Percentiles rank a stretch among this genome's conserved stretches.
These are phyloP conservation scores for Globisporangium emineosum DNA, from an alignment of 352 stramenopile genomes.

Conservation along the genomic window DNA sequence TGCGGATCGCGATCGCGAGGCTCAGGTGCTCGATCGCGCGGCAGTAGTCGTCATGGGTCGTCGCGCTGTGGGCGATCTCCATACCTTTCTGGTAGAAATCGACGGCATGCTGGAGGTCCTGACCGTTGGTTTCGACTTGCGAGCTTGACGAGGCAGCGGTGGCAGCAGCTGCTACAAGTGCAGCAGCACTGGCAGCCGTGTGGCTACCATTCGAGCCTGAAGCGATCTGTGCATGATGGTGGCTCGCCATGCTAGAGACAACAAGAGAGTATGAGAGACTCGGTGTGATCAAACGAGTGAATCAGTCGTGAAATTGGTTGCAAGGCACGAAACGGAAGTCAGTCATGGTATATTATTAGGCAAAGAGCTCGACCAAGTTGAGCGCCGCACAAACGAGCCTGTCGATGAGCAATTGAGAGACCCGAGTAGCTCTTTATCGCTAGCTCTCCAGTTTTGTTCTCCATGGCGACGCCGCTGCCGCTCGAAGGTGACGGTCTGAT, in stretches of 20 bases:
- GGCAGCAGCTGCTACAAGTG: neutral
- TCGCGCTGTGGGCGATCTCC: constrained; percentile 58
- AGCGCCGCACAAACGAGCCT: neutral
- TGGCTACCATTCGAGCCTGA: neutral
- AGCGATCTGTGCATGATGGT: neutral
- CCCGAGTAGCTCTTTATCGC: no score
- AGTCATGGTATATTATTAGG: neutral
- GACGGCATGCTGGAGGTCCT: constrained; percentile 68
- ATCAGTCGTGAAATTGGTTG: neutral
- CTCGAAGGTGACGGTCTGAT: constrained; percentile 87
- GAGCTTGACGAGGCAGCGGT: constrained; percentile 6
- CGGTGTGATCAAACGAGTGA: neutral
- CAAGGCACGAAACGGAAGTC: neutral
- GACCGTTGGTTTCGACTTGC: constrained; percentile 44
- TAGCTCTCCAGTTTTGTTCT: no score
- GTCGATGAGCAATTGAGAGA: neutral
- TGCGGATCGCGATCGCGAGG: constrained; percentile 66
- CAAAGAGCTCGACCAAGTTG: neutral
- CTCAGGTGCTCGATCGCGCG: constrained; percentile 74
- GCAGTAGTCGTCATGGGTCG: constrained; percentile 56
- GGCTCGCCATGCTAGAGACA: constrained; percentile 1
- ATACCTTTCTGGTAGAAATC: constrained; percentile 78
- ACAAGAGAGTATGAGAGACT: neutral
- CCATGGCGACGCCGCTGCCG: constrained; percentile 54
- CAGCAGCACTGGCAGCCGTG: neutral